Conservation (phyloP, 164 flowering plant species). For the Piper betle region DNA sequence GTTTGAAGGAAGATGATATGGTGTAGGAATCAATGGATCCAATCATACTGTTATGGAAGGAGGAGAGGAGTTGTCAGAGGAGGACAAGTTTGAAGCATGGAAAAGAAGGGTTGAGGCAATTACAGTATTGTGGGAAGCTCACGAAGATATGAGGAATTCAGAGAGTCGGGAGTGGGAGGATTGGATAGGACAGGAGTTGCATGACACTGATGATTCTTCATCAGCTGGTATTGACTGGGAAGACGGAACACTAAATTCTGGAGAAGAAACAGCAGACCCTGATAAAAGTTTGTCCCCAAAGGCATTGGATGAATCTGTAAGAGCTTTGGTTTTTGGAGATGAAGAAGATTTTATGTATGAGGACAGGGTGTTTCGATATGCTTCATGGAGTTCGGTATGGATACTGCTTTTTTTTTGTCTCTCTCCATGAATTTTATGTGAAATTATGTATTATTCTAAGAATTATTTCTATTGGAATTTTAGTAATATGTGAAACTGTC, state of each 20-base stretch:
- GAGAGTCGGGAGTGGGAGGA: constrained; percentile 89
- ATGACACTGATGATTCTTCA: constrained; percentile 16
- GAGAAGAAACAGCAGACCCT: too few species aligned
- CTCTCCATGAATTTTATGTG: too few species aligned
- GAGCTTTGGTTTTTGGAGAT: too few species aligned
- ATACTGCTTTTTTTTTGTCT: too few species aligned
- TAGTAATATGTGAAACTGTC: too few species aligned
- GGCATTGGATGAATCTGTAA: too few species aligned
- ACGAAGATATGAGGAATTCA: constrained; percentile 59
- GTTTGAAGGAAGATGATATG: constrained; percentile 54
- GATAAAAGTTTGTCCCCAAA: too few species aligned
- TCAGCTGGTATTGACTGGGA: constrained; percentile 23
- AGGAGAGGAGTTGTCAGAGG: constrained; percentile 34
- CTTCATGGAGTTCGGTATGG: too few species aligned
- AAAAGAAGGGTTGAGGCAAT: constrained; percentile 91
- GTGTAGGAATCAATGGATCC: constrained; percentile 18
- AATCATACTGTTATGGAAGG: constrained; percentile 7
- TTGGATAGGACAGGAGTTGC: constrained; percentile 49
- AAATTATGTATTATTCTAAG: too few species aligned
- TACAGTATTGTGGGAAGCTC: constrained; percentile 79
- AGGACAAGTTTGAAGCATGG: constrained; percentile 86
- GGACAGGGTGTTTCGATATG: too few species aligned
- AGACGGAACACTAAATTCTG: constrained; percentile 16
- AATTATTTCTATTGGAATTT: too few species aligned
- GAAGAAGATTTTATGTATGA: too few species aligned